Percentiles rank a stretch among this genome's conserved stretches.
Conservation (phyloP, 2,329 filamentous ascomycete species). For the Fusarium coicis region DNA sequence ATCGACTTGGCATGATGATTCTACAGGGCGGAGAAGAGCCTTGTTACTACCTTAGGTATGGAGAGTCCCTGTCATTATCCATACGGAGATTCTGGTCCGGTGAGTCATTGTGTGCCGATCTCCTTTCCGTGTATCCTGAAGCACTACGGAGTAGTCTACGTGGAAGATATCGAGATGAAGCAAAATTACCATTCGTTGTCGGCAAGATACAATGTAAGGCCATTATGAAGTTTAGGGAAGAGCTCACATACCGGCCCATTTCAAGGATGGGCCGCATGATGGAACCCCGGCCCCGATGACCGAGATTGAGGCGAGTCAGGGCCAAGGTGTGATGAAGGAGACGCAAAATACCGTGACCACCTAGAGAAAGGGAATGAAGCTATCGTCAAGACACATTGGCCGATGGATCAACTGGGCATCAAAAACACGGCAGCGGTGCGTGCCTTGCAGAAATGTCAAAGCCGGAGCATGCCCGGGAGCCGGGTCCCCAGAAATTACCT, state of each 20-base stretch:
- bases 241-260: neutral
- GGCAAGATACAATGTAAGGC: neutral
- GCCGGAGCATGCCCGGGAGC: neutral
- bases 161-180: neutral
- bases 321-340: neutral
- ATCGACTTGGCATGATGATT: constrained; percentile 1
- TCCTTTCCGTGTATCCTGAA: neutral
- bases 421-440: neutral
- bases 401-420: constrained; percentile 10
- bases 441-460: constrained; percentile 16
- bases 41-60: neutral
- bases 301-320: neutral
- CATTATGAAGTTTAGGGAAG: neutral
- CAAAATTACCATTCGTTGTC: neutral
- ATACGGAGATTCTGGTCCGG: constrained; percentile 10
- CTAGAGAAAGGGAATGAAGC: neutral
- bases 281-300: neutral
- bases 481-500: neutral
- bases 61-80: neutral
- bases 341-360: neutral
- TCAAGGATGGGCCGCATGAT: neutral
- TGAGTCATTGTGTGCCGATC: neutral
- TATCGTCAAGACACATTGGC: constrained; percentile 4
- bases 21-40: neutral
- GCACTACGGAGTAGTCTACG: neutral